These are phyloP conservation scores for Starmerella stigmatis DNA, from an alignment of 805 yeast species.

Conservation along the genomic window DNA sequence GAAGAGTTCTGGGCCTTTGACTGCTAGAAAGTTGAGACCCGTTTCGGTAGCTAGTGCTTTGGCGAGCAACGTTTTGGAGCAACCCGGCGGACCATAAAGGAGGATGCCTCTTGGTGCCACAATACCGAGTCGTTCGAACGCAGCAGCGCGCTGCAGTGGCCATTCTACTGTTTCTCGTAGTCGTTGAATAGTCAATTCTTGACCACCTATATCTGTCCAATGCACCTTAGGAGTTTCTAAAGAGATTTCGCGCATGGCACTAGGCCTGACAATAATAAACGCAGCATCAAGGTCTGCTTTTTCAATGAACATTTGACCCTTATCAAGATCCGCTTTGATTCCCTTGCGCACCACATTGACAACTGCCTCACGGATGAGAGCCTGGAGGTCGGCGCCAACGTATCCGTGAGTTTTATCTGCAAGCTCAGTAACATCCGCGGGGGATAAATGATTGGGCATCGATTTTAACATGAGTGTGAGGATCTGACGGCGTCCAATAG, in stretches of 20 bases:
- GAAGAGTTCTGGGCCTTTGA: slow-evolving; percentile 92
- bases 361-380: slow-evolving; percentile 79
- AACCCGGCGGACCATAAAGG: slow-evolving; percentile 96
- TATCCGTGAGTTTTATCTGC: slow-evolving; percentile 87
- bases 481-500: slow-evolving; percentile 64
- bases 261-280: slow-evolving; percentile 72
- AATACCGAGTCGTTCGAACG: slow-evolving; percentile 69
- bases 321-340: slow-evolving; percentile 25
- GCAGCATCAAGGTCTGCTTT: slow-evolving; percentile 58
- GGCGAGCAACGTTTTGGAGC: slow-evolving; percentile 90
- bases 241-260: slow-evolving; percentile 94
- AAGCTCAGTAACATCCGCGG: slow-evolving; percentile 47
- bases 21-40: slow-evolving; percentile 85
- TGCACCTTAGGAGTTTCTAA: slow-evolving; percentile 87
- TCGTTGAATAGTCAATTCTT: slow-evolving; percentile 66
- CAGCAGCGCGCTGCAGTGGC: slow-evolving; percentile 72
- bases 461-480: slow-evolving; percentile 48
- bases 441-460: slow-evolving; percentile 48
- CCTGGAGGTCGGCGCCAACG: slow-evolving; percentile 91
- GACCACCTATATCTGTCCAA: slow-evolving; percentile 97
- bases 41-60: slow-evolving; percentile 94
- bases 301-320: slow-evolving; percentile 38
- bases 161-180: slow-evolving; percentile 83
- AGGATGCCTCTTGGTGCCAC: slow-evolving; percentile 87
- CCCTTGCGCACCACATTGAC: slow-evolving; percentile 68